Base-by-base conservation (phyloP, 148 eudicot species). In the Nepenthes mirabilis region DNA sequence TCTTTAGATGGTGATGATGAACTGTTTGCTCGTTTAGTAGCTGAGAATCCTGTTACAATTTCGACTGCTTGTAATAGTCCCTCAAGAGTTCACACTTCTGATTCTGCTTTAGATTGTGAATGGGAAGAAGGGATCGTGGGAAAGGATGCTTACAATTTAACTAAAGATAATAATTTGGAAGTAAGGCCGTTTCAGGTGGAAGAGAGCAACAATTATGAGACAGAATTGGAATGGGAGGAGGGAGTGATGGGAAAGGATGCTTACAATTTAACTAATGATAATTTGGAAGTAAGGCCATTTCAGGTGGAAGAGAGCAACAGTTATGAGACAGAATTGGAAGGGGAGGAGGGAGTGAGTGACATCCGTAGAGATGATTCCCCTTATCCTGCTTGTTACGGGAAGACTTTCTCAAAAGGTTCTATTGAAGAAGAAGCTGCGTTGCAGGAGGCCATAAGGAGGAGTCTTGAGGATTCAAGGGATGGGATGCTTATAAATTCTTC, bases 141-240 rank as follows among this genome's bases (percentile, higher is more conserved):
- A 63, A 73, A 64, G 45, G 74, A 49, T 54, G 60, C 50, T 68
- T 72, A 60, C 32, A 56, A 13, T 58, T 35, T 53, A 23, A 47
- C 43, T 45, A 65, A 43, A 61, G 69, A 63, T 9, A 9, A 36
- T 55, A 56, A 65, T 62, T 60, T 53, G 36, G 78, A 50, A 54
- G 52, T 43, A 34, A 50, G 56, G 14, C 49, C 55, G 36, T 64
- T 66, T 66, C 66, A 61, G 63, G 54, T 64, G 34, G 77, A 58
- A 64, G 75, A 56, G 33, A 68, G 51, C 67, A 64, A 64, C 34
- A 36, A 58, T 14, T 23, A 23, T 23, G 23, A 23, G 23, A 23
- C 97, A 58, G 90, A 83, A 63, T 65, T 68, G 79, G 90, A 88
- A 65, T 83, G 90, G 97, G 93, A 88, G 66, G 93, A 79, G 62